These are phyloP conservation scores for Meyerozyma smithsonii DNA, from an alignment of 1,139 yeast genomes.

Conservation along the genomic window DNA sequence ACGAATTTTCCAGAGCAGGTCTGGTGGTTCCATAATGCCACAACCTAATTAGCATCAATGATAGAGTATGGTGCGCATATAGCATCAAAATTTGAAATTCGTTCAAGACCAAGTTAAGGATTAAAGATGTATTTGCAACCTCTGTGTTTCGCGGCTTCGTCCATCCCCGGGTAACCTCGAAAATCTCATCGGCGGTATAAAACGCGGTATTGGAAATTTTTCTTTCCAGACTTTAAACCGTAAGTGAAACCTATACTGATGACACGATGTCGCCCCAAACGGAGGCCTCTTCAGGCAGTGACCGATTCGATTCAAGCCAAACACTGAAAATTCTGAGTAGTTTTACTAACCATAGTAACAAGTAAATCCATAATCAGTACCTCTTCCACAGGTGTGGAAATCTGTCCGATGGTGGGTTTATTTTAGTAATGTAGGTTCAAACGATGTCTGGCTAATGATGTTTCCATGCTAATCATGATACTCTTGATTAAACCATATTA, in stretches of 20 bases:
- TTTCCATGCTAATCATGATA: conserved; percentile 50
- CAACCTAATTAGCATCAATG: no score
- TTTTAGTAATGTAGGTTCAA: not conserved
- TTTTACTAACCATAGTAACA: conserved; percentile 3
- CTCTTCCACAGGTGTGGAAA: not conserved
- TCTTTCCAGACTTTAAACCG: not conserved
- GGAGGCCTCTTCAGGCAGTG: conserved; percentile 56
- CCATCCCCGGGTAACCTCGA: conserved; percentile 14
- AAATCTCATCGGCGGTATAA: conserved; percentile 6
- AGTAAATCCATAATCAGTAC: not conserved
- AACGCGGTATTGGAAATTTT: not conserved
- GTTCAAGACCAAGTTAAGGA: no score
- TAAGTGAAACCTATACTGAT: conserved; percentile 23
- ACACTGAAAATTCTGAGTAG: conserved; percentile 51
- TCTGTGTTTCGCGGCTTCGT: not conserved
- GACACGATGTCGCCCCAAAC: conserved; percentile 56
- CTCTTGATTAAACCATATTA: conserved; percentile 37
- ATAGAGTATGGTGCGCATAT: no score
- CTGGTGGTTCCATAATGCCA: no score
- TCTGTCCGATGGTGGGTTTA: not conserved
- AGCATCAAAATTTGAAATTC: no score
- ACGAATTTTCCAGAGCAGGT: no score
- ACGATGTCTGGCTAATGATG: conserved; percentile 36
- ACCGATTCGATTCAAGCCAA: conserved; percentile 53
- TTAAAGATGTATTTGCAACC: not conserved